Conservation (phyloP, 352 stramenopile species). For the Globisporangium nodosum region DNA sequence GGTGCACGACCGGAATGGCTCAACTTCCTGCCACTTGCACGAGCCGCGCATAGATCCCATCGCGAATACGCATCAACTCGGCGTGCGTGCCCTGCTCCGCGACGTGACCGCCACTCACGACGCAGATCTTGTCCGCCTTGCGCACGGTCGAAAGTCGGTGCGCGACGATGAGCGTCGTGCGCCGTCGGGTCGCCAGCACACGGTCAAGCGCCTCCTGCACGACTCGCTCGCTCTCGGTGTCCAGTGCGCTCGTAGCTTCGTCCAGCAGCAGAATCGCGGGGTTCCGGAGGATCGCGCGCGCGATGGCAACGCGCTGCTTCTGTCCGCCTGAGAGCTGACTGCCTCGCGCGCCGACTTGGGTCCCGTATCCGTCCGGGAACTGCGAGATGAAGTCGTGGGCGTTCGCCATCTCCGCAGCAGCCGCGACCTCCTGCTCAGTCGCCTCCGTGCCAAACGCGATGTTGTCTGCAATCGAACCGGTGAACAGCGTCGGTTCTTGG, state of each 20-base stretch:
- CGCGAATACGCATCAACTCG: constrained; percentile 3
- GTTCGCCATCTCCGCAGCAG: constrained; percentile 79
- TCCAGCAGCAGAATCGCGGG: constrained; percentile 82
- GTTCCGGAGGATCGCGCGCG: constrained; percentile 76
- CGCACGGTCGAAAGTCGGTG: constrained; percentile 18
- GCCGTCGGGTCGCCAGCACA: constrained; percentile 15
- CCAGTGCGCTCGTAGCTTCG: constrained; percentile 15
- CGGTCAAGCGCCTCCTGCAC: constrained; percentile 23
- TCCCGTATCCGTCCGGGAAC: constrained; percentile 86
- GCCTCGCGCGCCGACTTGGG: constrained; percentile 64
- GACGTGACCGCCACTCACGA: constrained; percentile 6
- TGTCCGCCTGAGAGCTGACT: constrained; percentile 85
- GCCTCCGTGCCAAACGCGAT: constrained; percentile 33
- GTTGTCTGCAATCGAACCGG: constrained; percentile 33
- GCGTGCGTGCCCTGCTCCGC: constrained; percentile 13
- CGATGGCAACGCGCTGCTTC: constrained; percentile 89
- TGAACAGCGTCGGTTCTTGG: constrained; percentile 70
- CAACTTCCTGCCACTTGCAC: background rate
- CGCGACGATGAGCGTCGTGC: constrained; percentile 39
- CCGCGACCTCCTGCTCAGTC: constrained; percentile 35
- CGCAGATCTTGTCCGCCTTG: constrained; percentile 18
- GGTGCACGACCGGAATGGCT: too few relatives aligned
- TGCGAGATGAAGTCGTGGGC: constrained; percentile 81
- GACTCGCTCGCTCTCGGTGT: constrained; percentile 69
- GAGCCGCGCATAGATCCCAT: constrained; percentile 10